Base-by-base conservation (phyloP, 192 early-diverging fungal species). In the Endogone sp. region DNA sequence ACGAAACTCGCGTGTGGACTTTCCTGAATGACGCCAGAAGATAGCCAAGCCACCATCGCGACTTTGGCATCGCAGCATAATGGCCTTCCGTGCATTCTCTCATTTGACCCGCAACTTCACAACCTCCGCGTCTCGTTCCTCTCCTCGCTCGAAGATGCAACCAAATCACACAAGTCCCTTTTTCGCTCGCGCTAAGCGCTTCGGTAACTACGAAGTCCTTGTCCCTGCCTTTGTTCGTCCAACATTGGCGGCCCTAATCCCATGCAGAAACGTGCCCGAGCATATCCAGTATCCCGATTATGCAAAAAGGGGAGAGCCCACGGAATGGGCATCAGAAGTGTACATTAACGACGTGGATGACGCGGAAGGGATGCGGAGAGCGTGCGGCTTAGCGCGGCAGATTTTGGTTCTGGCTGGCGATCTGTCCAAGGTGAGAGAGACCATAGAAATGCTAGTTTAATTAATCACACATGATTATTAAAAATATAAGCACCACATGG, bases 251-350 rank as follows among this genome's bases (percentile, higher is more conserved):
- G 69, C 71, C 21, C 72, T 72, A 0, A 64, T 74, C 29, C 72
- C 74, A 21, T 60, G 81, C 54, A 66, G 69, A 3, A 44, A 63
- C 4, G 73, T 85, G 25, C 73, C 88, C 0, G 25, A 63, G 2
- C 67, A 79, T 29, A 88, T 91, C 24, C 29, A n/a, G 2, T 73
- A 76, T 30, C 89, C 89, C 8, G 66, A 72, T 29, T 91, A 91
- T 72, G 89, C 89, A 0, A 69, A 73, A 2, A 72, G 71, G 4
- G 89, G 89, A 2, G 63, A 69, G 4, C 81, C 84, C 1, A 80
- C 86, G 0, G 68, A 68, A 23, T 87, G 85, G 84, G 65, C 72
- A 2, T 29, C 56, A 0, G 54, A 73, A 24, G 79, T 85, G 29
- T 85, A 86, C 23, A 71, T 80, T 24, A 68, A 80, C 13, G 37